Evolutionary conservation across 306 rosid species (phyloP), one percentile per base, ranked within the genome.

Genomic region (Delonix regia): DNA sequence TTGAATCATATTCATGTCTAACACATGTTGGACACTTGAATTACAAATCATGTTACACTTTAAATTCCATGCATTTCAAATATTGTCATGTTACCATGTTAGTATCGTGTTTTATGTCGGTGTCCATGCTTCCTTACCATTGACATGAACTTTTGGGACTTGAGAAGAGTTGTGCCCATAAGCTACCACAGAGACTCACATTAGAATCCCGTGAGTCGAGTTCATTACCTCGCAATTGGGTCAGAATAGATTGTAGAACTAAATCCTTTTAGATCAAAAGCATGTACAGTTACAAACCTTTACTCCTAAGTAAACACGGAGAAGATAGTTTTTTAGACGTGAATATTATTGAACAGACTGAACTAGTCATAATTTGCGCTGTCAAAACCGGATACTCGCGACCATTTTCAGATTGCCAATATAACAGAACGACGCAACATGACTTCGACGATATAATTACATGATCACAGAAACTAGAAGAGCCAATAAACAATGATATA

Each of bases 251-350:
- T 51, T 34, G 39, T 60, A 45, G 22, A 24, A 70, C 42, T 4
- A 60, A 75, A 52, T 22, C 56, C 48, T 41, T 51, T 22, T 30
- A 45, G 24, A 33, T 42, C 66, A 64, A 45, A 52, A 72, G 48
- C 51, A 33, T 33, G 76, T 7, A 44, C 69, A 48, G 41, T 52
- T 81, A 45, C 41, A 57, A 61, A 56, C 30, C 34, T 62, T 21
- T 22, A 57, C 63, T 39, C 39, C 28, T 19, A 63, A 81, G 39
- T 33, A 64, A 49, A 73, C 62, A 30, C 67, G 30, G 39, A 30
- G 22, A 18, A 39, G 66, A 19, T 9, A 59, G 9, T 22, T 19
- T n/a, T 51, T 15, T 15, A 33, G 6, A 16, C 21, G 45, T 10
- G 30, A 18, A 59, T 33, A 25, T 65, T 27, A 25, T 53, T 15